Evolutionary conservation across 495 filamentous ascomycete genomes (phyloP).

Genomic region (Xylaria sp.): DNA sequence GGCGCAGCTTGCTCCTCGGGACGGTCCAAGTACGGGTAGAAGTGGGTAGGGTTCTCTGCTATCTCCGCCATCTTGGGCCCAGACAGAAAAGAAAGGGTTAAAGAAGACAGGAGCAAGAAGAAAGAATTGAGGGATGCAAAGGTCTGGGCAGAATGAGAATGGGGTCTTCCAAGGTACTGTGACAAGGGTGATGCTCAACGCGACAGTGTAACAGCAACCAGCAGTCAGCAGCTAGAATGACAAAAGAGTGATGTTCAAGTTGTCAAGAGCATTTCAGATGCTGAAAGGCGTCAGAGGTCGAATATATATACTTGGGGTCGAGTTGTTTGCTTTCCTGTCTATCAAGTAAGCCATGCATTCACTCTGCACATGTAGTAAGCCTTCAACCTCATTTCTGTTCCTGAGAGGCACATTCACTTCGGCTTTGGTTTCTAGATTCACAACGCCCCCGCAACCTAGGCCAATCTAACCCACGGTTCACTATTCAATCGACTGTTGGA

Average conservation of each 20-base stretch:
- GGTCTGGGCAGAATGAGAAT: no score
- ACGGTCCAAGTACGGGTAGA: slow-evolving; percentile 28
- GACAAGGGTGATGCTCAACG: no score
- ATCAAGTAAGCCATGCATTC: neutral
- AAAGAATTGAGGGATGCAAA: neutral
- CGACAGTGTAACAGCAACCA: no score
- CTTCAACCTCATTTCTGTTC: neutral
- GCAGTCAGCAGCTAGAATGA: no score
- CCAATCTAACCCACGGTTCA: no score
- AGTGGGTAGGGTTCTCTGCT: slow-evolving; percentile 35
- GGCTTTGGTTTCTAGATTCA: no score
- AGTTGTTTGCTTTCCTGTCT: neutral
- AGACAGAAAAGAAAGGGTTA: neutral
- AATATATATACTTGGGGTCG: neutral
- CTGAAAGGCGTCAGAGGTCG: neutral
- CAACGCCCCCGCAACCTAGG: neutral
- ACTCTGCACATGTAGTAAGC: neutral
- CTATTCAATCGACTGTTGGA: no score
- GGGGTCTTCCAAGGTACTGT: no score
- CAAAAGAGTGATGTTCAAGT: no score
- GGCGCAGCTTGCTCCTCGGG: slow-evolving; percentile 33
- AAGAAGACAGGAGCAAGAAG: neutral
- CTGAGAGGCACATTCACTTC: neutral
- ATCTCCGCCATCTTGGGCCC: slow-evolving; percentile 10
- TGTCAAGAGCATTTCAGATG: neutral